Conservation (phyloP, 106 monocot genomes). For the Acanthochlamys bracteata region DNA sequence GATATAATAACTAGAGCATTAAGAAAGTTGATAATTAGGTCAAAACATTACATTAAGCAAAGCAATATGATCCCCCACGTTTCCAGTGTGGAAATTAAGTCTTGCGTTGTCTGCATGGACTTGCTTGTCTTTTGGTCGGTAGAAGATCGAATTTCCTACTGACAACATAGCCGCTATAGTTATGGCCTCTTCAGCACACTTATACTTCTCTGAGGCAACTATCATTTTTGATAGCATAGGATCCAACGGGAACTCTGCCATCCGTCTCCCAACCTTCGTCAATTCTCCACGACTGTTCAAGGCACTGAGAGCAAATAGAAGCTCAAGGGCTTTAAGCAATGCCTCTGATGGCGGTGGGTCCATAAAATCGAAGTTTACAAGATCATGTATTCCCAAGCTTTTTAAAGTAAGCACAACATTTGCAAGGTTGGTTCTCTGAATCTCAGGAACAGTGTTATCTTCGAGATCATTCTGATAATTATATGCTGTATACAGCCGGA, state of each 20-base stretch:
- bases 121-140: conserved; percentile 91
- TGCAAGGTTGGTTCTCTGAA: conserved; percentile 87
- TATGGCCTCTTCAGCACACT: conserved; percentile 76
- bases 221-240: conserved; percentile 99
- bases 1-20: too few species aligned
- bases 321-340: conserved; percentile 72
- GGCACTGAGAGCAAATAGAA: conserved; percentile 80
- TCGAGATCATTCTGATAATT: conserved; percentile 86
- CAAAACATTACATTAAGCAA: conserved; percentile 55
- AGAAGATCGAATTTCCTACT: conserved; percentile 89
- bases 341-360: conserved; percentile 94
- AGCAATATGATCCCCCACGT: conserved; percentile 92
- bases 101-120: conserved; percentile 95
- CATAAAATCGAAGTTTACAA: conserved; percentile 95
- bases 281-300: conserved; percentile 76
- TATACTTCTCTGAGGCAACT: conserved; percentile 84
- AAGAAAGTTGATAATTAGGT: not conserved
- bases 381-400: conserved; percentile 76
- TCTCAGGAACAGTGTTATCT: conserved; percentile 84
- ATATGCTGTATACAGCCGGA: conserved; percentile 83
- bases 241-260: conserved; percentile 94
- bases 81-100: conserved; percentile 83
- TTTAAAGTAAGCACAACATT: conserved; percentile 91
- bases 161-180: conserved; percentile 80
- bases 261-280: conserved; percentile 83